phyloP scores from a whole-genome alignment of 2,329 filamentous ascomycete species.

The Xylaria multiplex region DNA sequence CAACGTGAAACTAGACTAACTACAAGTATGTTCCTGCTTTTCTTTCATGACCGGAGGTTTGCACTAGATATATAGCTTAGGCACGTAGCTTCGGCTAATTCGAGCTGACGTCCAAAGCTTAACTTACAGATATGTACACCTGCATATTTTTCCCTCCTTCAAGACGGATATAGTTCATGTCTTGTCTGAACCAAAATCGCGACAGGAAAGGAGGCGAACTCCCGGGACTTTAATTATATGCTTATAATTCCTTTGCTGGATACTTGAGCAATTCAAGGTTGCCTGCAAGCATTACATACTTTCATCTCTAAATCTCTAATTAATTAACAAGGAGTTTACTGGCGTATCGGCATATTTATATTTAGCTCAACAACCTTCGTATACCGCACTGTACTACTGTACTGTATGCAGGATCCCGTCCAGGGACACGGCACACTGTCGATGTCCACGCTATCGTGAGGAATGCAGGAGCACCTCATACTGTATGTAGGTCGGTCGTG shows the following conservation, averaged over 20 bases:
- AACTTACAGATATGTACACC: too few species aligned
- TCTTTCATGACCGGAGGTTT: not conserved
- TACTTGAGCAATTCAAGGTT: too few species aligned
- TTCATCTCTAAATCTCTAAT: not conserved
- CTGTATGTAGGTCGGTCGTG: not conserved
- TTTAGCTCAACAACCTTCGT: not conserved
- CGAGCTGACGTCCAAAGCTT: not conserved
- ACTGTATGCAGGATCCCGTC: not conserved
- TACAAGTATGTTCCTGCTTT: not conserved
- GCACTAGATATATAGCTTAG: not conserved
- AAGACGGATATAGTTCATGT: too few species aligned
- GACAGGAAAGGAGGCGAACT: not conserved
- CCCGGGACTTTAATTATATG: not conserved
- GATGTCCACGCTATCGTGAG: not conserved
- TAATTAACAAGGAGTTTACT: not conserved
- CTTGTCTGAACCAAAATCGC: not conserved
- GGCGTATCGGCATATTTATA: slow-evolving; percentile 2
- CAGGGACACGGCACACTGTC: not conserved
- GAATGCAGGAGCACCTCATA: not conserved
- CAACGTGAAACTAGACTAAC: slow-evolving; percentile 1
- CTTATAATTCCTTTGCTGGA: not conserved
- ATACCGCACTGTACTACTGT: not conserved
- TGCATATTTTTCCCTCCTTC: too few species aligned
- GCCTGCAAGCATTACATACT: too few species aligned
- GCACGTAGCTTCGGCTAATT: not conserved